A percentile compares a stretch with the other conserved stretches of the same genome.
Conservation (phyloP, 441 rosid genomes). For the Flueggea neowawraea region DNA sequence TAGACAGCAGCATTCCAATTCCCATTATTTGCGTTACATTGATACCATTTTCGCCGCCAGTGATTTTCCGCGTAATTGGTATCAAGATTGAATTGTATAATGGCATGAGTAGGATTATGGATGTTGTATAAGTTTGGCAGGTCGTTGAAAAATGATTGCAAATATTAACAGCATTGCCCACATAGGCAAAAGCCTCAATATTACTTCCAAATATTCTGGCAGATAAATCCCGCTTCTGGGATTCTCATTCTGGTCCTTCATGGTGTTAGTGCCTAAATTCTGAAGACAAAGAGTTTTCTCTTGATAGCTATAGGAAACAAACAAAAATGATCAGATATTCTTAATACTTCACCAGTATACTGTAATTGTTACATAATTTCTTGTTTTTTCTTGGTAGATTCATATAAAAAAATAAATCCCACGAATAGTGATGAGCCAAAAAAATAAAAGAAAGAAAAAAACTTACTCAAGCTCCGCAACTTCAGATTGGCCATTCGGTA, state of each 20-base stretch:
- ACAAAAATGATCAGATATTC: constrained; percentile 8
- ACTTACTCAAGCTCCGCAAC: constrained; percentile 74
- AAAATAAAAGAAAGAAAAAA: not conserved
- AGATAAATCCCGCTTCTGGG: constrained; percentile 15
- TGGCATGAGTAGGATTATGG: constrained; percentile 86
- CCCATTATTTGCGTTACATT: constrained; percentile 77
- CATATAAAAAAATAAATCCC: not conserved
- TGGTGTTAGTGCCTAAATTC: constrained; percentile 7
- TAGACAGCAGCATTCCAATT: constrained; percentile 75
- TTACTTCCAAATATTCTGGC: constrained; percentile 34
- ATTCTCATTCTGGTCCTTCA: constrained; percentile 17
- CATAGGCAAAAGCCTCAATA: constrained; percentile 69
- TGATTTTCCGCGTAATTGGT: constrained; percentile 44
- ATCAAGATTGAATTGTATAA: constrained; percentile 58
- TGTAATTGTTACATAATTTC: too few relatives aligned
- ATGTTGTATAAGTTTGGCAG: constrained; percentile 67
- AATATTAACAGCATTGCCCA: constrained; percentile 94
- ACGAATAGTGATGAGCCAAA: too few relatives aligned
- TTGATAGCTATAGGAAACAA: constrained; percentile 49
- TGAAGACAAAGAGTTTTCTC: constrained; percentile 58
- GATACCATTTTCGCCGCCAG: constrained; percentile 51
- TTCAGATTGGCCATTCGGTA: constrained; percentile 36
- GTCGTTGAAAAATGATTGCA: constrained; percentile 86
- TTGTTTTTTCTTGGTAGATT: too few relatives aligned
- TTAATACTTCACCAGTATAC: not conserved